phyloP scores from a whole-genome alignment of 345 rosid species.

The Iberis pinnata region DNA sequence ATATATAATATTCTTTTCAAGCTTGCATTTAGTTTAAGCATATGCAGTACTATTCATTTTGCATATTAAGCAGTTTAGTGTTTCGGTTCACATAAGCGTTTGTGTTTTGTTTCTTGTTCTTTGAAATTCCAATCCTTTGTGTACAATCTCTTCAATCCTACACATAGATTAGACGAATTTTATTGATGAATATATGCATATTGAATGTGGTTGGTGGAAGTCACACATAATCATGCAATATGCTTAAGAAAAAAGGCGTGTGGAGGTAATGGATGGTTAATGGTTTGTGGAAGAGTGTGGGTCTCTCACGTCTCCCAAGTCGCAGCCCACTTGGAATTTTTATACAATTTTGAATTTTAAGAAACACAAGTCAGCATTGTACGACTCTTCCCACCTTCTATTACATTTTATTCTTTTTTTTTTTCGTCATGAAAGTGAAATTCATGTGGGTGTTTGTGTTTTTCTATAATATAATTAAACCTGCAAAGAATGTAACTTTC shows the following conservation, averaged over 20 bases:
- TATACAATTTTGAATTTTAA: slow-evolving; percentile 20
- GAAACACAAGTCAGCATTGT: slow-evolving; percentile 29
- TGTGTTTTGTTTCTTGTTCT: no score
- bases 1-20: no score
- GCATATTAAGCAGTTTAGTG: no score
- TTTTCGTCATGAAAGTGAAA: neutral
- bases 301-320: slow-evolving; percentile 27
- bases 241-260: slow-evolving; percentile 15
- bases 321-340: slow-evolving; percentile 31
- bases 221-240: slow-evolving; percentile 27
- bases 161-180: no score
- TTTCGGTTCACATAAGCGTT: no score
- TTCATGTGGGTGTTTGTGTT: no score
- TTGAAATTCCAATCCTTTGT: no score
- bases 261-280: slow-evolving; percentile 11
- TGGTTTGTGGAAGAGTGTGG: slow-evolving; percentile 26
- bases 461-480: neutral
- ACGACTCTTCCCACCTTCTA: slow-evolving; percentile 24
- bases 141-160: no score
- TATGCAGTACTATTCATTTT: no score
- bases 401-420: neutral
- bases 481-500: no score
- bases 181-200: no score
- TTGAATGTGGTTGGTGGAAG: slow-evolving; percentile 25
- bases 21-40: no score